Evolutionary conservation across 768 basidiomycete species (phyloP).

Genomic region (Leccinum ochraceum): DNA sequence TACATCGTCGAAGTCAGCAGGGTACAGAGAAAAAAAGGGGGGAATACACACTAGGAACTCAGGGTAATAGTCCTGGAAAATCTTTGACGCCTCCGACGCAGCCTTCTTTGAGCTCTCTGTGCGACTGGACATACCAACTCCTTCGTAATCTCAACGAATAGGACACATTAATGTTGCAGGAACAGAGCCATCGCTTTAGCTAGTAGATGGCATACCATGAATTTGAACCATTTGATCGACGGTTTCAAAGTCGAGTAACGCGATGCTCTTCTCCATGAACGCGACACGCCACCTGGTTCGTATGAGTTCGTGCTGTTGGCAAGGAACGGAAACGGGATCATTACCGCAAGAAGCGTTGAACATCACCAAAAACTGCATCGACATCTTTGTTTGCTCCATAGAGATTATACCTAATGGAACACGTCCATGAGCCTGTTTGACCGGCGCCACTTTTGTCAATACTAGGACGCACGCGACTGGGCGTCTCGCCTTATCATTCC

Average conservation of each 20-base stretch:
- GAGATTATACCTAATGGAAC: conserved; percentile 62
- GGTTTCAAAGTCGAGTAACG: conserved; percentile 68
- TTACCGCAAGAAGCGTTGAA: conserved; percentile 73
- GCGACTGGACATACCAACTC: conserved; percentile 63
- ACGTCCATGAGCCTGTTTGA: background rate
- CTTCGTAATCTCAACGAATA: conserved; percentile 62
- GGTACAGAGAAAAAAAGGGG: conserved; percentile 16
- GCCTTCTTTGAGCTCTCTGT: conserved; percentile 78
- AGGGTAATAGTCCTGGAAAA: conserved; percentile 78
- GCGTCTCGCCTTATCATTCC: conserved; percentile 67
- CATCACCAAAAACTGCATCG: conserved; percentile 73
- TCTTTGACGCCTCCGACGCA: conserved; percentile 69
- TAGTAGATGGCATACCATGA: conserved; percentile 49
- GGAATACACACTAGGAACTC: conserved; percentile 59
- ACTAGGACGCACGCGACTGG: conserved; percentile 60
- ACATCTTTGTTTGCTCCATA: conserved; percentile 72
- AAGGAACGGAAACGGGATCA: background rate
- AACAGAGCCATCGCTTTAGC: background rate
- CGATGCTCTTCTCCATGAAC: conserved; percentile 70
- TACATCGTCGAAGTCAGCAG: background rate
- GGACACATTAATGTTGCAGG: background rate
- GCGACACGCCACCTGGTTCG: conserved; percentile 70
- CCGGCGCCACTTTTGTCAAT: background rate
- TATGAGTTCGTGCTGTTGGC: conserved; percentile 6
- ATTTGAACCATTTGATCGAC: conserved; percentile 73